Evolutionary conservation across 345 rosid species (phyloP).

Genomic region (Cardamine resedifolia): DNA sequence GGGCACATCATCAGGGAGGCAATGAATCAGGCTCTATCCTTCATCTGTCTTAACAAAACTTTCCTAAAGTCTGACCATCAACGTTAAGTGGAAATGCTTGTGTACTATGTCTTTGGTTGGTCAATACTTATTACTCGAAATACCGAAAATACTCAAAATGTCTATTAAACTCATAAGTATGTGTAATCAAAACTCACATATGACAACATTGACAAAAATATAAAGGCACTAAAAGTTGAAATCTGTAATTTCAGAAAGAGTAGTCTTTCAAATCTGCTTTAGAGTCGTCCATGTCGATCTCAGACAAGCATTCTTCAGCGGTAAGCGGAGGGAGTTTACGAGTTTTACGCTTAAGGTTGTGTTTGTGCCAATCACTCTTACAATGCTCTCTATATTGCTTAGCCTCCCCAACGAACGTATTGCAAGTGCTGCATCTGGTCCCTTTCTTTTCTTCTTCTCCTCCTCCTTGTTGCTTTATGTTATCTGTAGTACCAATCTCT

Average conservation of each 20-base stretch:
- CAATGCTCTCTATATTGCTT: conserved; percentile 87
- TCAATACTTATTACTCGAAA: too few relatives aligned
- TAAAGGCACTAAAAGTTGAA: neutral
- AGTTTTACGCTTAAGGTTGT: conserved; percentile 88
- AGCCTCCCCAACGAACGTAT: conserved; percentile 70
- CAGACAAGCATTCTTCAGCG: conserved; percentile 75
- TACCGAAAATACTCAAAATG: neutral
- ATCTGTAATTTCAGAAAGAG: conserved; percentile 56
- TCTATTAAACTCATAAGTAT: neutral
- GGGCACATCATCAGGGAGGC: conserved; percentile 26
- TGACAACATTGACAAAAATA: neutral
- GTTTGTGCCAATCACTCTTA: conserved; percentile 97
- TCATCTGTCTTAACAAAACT: conserved; percentile 24
- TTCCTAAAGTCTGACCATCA: conserved; percentile 14
- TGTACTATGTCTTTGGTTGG: neutral
- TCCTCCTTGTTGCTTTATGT: conserved; percentile 37
- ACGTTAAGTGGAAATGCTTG: neutral
- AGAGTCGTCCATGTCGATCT: conserved; percentile 65
- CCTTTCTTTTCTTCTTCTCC: conserved; percentile 52
- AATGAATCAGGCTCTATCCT: conserved; percentile 31
- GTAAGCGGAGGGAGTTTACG: conserved; percentile 76
- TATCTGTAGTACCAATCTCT: conserved; percentile 44
- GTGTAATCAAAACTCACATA: neutral
- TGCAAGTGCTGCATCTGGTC: conserved; percentile 82
- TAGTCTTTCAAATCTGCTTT: conserved; percentile 83